A percentile compares a stretch with the other conserved stretches of the same genome.
Evolutionary conservation across 495 filamentous ascomycete genomes (phyloP).

Genomic region (Aspergillus hancockii): DNA sequence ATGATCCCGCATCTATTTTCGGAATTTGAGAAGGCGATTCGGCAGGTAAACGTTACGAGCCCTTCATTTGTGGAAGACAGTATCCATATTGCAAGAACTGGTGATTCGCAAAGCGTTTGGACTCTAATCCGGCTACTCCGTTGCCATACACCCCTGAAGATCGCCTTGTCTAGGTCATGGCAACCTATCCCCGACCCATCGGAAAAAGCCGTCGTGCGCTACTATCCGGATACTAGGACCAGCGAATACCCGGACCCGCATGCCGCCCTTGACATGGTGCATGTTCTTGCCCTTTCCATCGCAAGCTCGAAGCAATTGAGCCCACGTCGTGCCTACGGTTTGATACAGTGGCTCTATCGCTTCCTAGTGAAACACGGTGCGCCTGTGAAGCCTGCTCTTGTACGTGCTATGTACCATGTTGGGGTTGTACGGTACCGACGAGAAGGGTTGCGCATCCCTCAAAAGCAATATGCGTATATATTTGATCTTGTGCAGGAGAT

Average conservation of each 20-base stretch:
- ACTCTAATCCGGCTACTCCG: constrained; percentile 38
- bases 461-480: constrained; percentile 38
- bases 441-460: constrained; percentile 28
- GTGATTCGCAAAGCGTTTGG: constrained; percentile 34
- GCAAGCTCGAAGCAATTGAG: constrained; percentile 33
- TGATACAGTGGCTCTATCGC: constrained; percentile 43
- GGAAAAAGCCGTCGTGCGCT: constrained; percentile 33
- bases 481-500: constrained; percentile 33
- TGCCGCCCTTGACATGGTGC: constrained; percentile 38
- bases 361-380: constrained; percentile 38
- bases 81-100: constrained; percentile 34
- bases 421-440: constrained; percentile 43
- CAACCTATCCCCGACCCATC: constrained; percentile 28
- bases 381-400: constrained; percentile 40
- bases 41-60: constrained; percentile 37
- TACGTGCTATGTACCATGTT: constrained; percentile 49
- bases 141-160: constrained; percentile 41
- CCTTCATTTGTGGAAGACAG: constrained; percentile 30
- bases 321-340: constrained; percentile 37
- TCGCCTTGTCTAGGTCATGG: constrained; percentile 39
- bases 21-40: constrained; percentile 33
- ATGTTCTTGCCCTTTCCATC: constrained; percentile 39
- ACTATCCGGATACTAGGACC: constrained; percentile 26
- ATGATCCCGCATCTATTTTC: constrained; percentile 26
- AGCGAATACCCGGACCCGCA: constrained; percentile 37